A percentile compares a stretch with the other conserved stretches of the same genome.
phyloP scores from a whole-genome alignment of 2,329 filamentous ascomycete species.

The Karstenula rhodostoma region DNA sequence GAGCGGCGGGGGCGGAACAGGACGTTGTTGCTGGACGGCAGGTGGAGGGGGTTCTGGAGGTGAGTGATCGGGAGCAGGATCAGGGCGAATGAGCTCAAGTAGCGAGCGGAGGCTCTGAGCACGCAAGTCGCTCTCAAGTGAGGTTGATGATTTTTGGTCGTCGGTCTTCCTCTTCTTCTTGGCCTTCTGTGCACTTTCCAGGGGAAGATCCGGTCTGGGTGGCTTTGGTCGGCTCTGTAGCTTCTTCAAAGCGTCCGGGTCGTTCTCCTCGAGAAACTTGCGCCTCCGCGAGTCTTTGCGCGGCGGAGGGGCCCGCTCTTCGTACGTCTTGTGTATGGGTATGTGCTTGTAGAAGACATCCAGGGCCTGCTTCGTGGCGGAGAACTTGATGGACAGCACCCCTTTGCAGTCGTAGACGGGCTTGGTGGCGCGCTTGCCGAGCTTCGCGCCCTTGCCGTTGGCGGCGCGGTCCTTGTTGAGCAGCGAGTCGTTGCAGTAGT shows the following conservation, averaged over 20 bases:
- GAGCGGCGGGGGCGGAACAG: slow-evolving; percentile 14
- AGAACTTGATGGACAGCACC: slow-evolving; percentile 58
- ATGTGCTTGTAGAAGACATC: slow-evolving; percentile 58
- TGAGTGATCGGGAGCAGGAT: slow-evolving; percentile 21
- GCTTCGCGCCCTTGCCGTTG: slow-evolving; percentile 52
- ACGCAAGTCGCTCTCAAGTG: slow-evolving; percentile 48
- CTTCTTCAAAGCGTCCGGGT: slow-evolving; percentile 43
- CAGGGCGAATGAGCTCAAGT: slow-evolving; percentile 46
- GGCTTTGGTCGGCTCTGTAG: slow-evolving; percentile 36
- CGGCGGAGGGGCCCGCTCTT: slow-evolving; percentile 52
- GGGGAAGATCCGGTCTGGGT: slow-evolving; percentile 28
- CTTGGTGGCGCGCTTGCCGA: slow-evolving; percentile 51
- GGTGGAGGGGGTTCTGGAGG: slow-evolving; percentile 27
- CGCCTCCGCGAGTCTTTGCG: slow-evolving; percentile 51
- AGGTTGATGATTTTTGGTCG: slow-evolving; percentile 39
- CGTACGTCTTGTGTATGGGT: slow-evolving; percentile 57
- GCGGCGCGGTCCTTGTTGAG: slow-evolving; percentile 60
- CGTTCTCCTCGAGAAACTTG: slow-evolving; percentile 44
- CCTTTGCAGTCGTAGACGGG: slow-evolving; percentile 60
- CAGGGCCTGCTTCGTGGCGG: slow-evolving; percentile 50
- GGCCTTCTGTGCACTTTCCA: slow-evolving; percentile 30
- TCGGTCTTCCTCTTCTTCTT: slow-evolving; percentile 37
- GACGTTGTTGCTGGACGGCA: slow-evolving; percentile 14
- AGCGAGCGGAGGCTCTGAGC: slow-evolving; percentile 48
- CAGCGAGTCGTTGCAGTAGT: slow-evolving; percentile 60